Base-by-base conservation (phyloP, 1,139 yeast genomes). In the Suhomyces choctaworum region DNA sequence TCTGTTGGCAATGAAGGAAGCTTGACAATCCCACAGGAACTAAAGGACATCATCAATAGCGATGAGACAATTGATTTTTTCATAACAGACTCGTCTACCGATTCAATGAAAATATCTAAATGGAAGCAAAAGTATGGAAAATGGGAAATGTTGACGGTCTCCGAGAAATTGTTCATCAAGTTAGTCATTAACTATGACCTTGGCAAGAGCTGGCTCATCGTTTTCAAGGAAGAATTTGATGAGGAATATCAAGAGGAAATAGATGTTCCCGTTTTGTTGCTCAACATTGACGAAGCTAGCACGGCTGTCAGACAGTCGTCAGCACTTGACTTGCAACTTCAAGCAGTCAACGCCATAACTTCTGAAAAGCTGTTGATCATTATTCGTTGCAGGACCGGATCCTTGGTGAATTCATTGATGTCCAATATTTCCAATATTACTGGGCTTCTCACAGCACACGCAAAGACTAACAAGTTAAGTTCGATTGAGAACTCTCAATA, bases 101-200 rank as follows among this genome's bases (percentile, higher is more conserved):
- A 61, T 39, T 51, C 65, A 7, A 51, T 70, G 54, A 67, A 65
- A 39, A 62, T 70, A 5, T 69, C 75, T 8, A 65, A 62, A 43
- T 70, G 76, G 76, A 69, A 66, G 42, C 54, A 58, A 16, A 60
- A 61, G 34, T 62, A 59, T 32, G 76, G 74, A 1, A 70, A 66
- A 44, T 70, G 75, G 75, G 74, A 70, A 48, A 61, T 69, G 70
- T 40, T 70, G 24, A 69, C 75, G 1, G 50, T 60, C 7, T 59
- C 55, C 36, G 71, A 66, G 33, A 58, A 48, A 14, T 42, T 70
- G 2, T 70, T 68, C 37, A 41, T 66, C 22, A 70, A 69, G 43
- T 57, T 69, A 14, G 73, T 58, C 3, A 62, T 63, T 11, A 67
- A 69, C 44, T 60, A 66, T 39, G 60, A 58, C 6, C 35, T 53